phyloP scores from a whole-genome alignment of 2,329 filamentous ascomycete species.

The Aspergillus awamori region DNA sequence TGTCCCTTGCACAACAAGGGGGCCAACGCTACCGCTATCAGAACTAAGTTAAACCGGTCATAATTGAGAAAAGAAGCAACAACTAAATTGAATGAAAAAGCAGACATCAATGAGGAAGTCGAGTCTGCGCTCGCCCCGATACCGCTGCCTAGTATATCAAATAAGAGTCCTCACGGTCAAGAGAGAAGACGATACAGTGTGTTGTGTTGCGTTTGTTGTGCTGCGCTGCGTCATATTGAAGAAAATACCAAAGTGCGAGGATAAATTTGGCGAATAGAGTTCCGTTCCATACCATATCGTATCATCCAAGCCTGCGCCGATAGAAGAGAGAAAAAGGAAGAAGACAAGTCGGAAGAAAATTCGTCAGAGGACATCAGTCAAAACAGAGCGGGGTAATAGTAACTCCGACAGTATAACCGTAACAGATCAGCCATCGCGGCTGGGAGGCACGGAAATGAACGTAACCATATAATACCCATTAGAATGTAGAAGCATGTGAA shows the following conservation, averaged over 20 bases:
- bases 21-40: conserved; percentile 1
- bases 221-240: not conserved
- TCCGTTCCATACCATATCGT: not conserved
- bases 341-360: not conserved
- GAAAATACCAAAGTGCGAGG: too few relatives aligned
- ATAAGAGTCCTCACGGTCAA: too few relatives aligned
- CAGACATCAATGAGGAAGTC: not conserved
- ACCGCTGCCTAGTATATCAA: not conserved
- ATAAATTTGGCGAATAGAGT: not conserved
- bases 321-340: not conserved
- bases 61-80: not conserved
- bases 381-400: conserved; percentile 1
- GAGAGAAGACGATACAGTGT: too few relatives aligned
- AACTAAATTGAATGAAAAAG: not conserved
- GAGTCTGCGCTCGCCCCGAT: not conserved
- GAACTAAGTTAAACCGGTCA: not conserved
- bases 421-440: conserved; percentile 1
- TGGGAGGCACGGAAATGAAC: not conserved
- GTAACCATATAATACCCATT: not conserved
- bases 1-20: not conserved
- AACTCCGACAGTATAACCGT: conserved; percentile 2
- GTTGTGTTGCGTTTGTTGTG: too few relatives aligned
- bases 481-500: conserved; percentile 6
- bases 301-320: conserved; percentile 3
- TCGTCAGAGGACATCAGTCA: conserved; percentile 4